Percentiles rank a stretch among this genome's conserved stretches.
These are phyloP conservation scores for Xylariaceae sp. DNA, from an alignment of 2,329 filamentous ascomycete species.

Conservation along the genomic window DNA sequence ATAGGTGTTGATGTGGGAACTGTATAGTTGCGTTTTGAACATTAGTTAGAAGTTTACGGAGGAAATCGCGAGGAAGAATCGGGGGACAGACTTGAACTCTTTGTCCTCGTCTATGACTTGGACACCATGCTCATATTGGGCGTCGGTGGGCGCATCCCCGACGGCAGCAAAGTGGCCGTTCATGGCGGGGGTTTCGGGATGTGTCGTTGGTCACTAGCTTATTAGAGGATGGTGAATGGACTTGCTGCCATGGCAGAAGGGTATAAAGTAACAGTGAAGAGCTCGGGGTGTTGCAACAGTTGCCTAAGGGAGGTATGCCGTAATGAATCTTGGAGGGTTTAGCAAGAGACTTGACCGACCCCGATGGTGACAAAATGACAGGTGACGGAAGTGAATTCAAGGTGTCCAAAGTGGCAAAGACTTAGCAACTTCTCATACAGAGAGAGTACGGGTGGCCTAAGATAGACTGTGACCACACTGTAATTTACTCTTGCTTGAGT, in stretches of 20 bases:
- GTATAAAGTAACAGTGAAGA: constrained; percentile 5
- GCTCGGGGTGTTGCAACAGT: constrained; percentile 8
- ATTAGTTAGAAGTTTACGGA: constrained; percentile 19
- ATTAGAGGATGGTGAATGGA: constrained; percentile 6
- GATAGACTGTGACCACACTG: no score
- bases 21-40: constrained; percentile 34
- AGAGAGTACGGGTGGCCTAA: no score
- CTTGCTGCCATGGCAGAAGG: constrained; percentile 16
- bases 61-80: constrained; percentile 7
- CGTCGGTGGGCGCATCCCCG: constrained; percentile 59
- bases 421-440: no score
- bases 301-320: constrained; percentile 1
- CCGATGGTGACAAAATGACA: no score
- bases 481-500: no score
- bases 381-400: no score
- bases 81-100: constrained; percentile 77
- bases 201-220: neutral
- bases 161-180: constrained; percentile 79
- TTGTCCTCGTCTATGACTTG: constrained; percentile 97
- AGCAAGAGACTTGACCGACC: no score
- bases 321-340: constrained; percentile 4
- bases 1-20: constrained; percentile 75
- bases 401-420: no score
- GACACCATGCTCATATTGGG: constrained; percentile 85
- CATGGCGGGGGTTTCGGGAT: constrained; percentile 41